Base-by-base conservation (phyloP, 176 grass and related monocot species). In the Musa schizocarpa region DNA sequence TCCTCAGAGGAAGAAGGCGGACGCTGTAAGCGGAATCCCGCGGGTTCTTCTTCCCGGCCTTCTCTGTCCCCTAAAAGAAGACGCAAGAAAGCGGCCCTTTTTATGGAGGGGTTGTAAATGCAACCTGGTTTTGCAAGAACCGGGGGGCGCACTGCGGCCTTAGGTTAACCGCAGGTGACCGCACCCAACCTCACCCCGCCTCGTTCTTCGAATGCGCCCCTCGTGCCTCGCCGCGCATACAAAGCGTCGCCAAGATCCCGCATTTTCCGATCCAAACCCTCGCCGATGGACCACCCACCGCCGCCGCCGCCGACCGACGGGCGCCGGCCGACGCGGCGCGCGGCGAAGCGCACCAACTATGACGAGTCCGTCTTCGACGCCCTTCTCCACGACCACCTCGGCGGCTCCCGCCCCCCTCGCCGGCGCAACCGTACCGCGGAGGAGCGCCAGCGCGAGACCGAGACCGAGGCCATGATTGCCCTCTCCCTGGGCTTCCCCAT, bases 381-480 rank as follows among this genome's bases (percentile, higher is more conserved):
- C 1, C 85, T 22, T 53, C 94, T 97, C 65, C 43, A 80, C 63
- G 84, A 89, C 48, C 87, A 87, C 71, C 81, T 93, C 48, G 94
- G 90, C 34, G 77, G 69, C 0, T 68, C 84, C 34, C 84, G 83
- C 6, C 56, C 79, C 52, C 82, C 86, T n/a, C 73, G 84, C 17
- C 82, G 87, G 56, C 83, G 88, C 51, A 83, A 82, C 49, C 86
- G 73, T 34, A 88, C 93, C 20, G 73, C 81, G 5, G 85, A 75
- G 62, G 93, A 89, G 57, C 85, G 93, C 29, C 93, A 97, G 82
- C 82, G 79, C 51, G 87, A 93, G 86, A 97, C 93, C 61, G 88
- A 97, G 77, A 97, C 86, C 3, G 93, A 97, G 87, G 90, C 93
- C 43, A 89, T 87, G 68, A 97, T 97, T 58, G 90, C 90, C 63